These are phyloP conservation scores for Prunus yedoensis DNA, from an alignment of 331 rosid genomes.

Conservation along the genomic window DNA sequence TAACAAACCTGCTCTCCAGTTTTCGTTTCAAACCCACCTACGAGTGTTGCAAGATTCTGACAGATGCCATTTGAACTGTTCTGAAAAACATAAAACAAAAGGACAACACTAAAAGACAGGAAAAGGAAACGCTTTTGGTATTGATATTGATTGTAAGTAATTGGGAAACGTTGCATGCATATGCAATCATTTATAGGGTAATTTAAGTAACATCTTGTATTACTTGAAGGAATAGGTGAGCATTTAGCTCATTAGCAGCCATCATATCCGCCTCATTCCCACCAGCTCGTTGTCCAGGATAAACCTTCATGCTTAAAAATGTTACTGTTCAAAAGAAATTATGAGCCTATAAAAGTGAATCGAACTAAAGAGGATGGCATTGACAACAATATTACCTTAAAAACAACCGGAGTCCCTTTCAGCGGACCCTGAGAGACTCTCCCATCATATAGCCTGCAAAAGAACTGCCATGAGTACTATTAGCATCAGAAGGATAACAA, in stretches of 20 bases:
- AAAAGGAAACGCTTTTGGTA: not conserved
- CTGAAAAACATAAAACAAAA: conserved; percentile 37
- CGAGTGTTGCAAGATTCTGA: conserved; percentile 61
- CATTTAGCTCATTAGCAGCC: conserved; percentile 94
- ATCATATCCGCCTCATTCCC: conserved; percentile 89
- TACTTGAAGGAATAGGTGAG: conserved; percentile 84
- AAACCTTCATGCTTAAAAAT: conserved; percentile 54
- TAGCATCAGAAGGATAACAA: conserved; percentile 30
- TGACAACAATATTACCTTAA: conserved; percentile 55
- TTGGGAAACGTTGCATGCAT: not conserved
- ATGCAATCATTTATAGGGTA: conserved; percentile 3
- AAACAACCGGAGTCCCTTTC: conserved; percentile 63
- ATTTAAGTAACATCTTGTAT: conserved; percentile 19
- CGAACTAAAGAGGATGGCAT: not conserved
- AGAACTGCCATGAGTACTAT: conserved; percentile 57
- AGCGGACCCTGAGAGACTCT: conserved; percentile 81
- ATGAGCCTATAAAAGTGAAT: not conserved
- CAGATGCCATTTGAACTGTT: conserved; percentile 49
- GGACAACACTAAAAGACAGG: not conserved
- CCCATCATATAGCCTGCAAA: conserved; percentile 90
- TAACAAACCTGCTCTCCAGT: conserved; percentile 91
- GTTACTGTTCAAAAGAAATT: conserved; percentile 17
- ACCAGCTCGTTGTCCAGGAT: conserved; percentile 83
- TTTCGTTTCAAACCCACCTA: conserved; percentile 90
- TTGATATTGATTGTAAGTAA: not conserved